A percentile compares a stretch with the other conserved stretches of the same genome.
Evolutionary conservation across 176 grass and related monocot genomes (phyloP).

Genomic region (Paspalum vaginatum): DNA sequence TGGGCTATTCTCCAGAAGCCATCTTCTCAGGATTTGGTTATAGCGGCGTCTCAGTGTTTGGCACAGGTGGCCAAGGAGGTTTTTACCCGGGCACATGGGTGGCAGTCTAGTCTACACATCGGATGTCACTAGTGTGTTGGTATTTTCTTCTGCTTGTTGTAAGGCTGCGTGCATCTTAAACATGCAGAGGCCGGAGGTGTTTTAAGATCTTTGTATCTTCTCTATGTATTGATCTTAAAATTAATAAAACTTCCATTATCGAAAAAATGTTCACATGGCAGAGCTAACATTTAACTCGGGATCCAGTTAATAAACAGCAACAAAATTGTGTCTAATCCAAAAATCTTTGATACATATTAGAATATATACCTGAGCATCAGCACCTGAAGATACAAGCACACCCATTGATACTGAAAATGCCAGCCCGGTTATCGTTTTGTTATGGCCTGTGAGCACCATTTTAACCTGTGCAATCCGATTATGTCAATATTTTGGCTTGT

Average conservation of each 20-base stretch:
- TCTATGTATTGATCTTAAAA: too few species aligned
- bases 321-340: not conserved
- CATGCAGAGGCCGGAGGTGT: too few species aligned
- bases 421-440: conserved; percentile 66
- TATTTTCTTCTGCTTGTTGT: too few species aligned
- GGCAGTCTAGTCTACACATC: conserved; percentile 10
- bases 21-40: too few species aligned
- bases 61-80: too few species aligned
- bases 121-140: too few species aligned
- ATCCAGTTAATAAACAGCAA: not conserved
- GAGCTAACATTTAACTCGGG: not conserved
- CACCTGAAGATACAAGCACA: conserved; percentile 28
- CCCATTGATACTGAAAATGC: conserved; percentile 49
- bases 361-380: conserved; percentile 37
- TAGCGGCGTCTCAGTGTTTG: too few species aligned
- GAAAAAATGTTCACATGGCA: not conserved
- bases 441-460: conserved; percentile 55
- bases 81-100: too few species aligned
- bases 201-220: too few species aligned
- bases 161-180: too few species aligned
- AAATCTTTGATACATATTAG: not conserved
- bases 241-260: too few species aligned
- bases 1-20: conserved; percentile 12
- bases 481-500: not conserved
- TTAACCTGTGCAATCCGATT: conserved; percentile 18